phyloP scores from a whole-genome alignment of 1,284 basidiomycete genomes.

The Ustilago loliicola region DNA sequence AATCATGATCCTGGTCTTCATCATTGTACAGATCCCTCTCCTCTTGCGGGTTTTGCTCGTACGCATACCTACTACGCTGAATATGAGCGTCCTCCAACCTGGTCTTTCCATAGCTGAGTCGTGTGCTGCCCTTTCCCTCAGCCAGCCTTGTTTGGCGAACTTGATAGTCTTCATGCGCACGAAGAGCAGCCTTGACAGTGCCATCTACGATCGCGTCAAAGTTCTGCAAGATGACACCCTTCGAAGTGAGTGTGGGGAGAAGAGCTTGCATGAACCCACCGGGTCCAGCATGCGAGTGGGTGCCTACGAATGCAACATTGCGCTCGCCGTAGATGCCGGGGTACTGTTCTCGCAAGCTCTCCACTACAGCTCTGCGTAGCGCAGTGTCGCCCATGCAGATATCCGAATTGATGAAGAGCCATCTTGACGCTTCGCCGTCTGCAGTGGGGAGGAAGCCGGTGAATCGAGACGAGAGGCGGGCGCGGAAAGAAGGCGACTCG shows the following conservation, averaged over 20 bases:
- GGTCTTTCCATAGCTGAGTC: conserved; percentile 76
- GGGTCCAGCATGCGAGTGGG: conserved; percentile 83
- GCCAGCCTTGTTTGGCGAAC: conserved; percentile 10
- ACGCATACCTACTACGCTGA: conserved; percentile 72
- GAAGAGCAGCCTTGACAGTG: conserved; percentile 78
- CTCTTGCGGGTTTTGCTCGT: conserved; percentile 59
- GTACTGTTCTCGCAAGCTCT: conserved; percentile 75
- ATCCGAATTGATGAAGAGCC: conserved; percentile 84
- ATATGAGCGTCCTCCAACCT: conserved; percentile 78
- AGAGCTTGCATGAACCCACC: conserved; percentile 81
- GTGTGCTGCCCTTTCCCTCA: conserved; percentile 10
- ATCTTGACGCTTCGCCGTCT: conserved; percentile 69
- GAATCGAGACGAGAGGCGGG: conserved; percentile 15
- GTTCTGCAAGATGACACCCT: conserved; percentile 77
- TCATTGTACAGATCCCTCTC: conserved; percentile 59
- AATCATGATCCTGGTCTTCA: conserved; percentile 63
- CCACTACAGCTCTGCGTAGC: conserved; percentile 79
- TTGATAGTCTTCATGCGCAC: conserved; percentile 77
- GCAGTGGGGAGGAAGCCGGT: conserved; percentile 45
- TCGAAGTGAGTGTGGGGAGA: conserved; percentile 80
- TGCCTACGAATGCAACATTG: conserved; percentile 82
- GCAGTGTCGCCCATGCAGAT: conserved; percentile 78
- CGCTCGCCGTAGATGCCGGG: conserved; percentile 78
- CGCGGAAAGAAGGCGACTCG: neutral
- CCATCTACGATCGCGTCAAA: conserved; percentile 80